Conservation (phyloP, 2,329 filamentous ascomycete genomes). For the Ophiocordyceps polyrhachis-furcata region DNA sequence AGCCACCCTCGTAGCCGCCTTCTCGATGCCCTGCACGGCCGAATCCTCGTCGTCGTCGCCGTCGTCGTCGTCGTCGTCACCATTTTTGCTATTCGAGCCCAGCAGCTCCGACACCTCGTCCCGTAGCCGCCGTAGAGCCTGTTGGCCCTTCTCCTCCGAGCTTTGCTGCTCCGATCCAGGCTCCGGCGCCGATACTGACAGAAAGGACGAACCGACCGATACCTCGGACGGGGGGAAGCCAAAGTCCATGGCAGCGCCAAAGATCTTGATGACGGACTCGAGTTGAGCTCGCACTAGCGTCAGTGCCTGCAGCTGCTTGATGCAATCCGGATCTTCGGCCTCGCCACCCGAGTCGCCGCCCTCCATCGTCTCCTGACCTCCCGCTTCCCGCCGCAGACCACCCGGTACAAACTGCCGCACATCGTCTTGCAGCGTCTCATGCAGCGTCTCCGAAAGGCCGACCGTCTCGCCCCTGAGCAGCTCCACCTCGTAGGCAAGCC, state of each 20-base stretch:
- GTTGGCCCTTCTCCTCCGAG: slow-evolving; percentile 73
- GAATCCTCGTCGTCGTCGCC: slow-evolving; percentile 34
- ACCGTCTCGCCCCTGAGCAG: slow-evolving; percentile 75
- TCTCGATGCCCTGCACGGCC: slow-evolving; percentile 48
- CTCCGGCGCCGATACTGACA: slow-evolving; percentile 78
- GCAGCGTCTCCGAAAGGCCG: slow-evolving; percentile 59
- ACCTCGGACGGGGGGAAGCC: slow-evolving; percentile 76
- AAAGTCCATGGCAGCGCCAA: slow-evolving; percentile 93
- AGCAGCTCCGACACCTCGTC: slow-evolving; percentile 56
- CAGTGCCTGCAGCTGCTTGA: slow-evolving; percentile 64
- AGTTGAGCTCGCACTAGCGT: slow-evolving; percentile 68
- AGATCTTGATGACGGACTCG: slow-evolving; percentile 75
- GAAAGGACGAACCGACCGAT: slow-evolving; percentile 66
- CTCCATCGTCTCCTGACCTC: slow-evolving; percentile 4
- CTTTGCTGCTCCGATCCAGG: slow-evolving; percentile 42
- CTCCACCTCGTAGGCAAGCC: slow-evolving; percentile 88
- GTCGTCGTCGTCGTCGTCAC: slow-evolving; percentile 29
- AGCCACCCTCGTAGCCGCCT: slow-evolving; percentile 55
- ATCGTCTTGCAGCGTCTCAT: slow-evolving; percentile 52
- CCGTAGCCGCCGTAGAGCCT: slow-evolving; percentile 51
- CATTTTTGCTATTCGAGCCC: slow-evolving; percentile 19
- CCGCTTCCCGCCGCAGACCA: slow-evolving; percentile 16
- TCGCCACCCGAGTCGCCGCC: slow-evolving; percentile 6
- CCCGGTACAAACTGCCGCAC: slow-evolving; percentile 52
- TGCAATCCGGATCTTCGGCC: slow-evolving; percentile 41